Percentiles rank a stretch among this genome's conserved stretches.
phyloP scores from a whole-genome alignment of 1,139 yeast genomes.

The Saccharomyces hybrid region DNA sequence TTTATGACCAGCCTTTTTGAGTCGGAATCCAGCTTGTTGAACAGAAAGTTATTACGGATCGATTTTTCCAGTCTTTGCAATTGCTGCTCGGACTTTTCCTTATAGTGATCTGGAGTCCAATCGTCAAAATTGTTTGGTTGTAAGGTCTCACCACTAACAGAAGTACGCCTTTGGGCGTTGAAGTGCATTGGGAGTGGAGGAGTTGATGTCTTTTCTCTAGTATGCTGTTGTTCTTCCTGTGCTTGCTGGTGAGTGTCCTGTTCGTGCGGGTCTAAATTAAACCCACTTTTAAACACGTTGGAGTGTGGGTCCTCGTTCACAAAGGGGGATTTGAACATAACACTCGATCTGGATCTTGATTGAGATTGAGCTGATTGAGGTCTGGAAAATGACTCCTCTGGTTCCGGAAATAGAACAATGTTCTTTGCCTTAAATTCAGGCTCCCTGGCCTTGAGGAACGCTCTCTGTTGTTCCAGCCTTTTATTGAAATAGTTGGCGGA shows the following conservation, averaged over 20 bases:
- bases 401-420: conserved; percentile 42
- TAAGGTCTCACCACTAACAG: conserved; percentile 70
- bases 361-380: background rate
- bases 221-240: conserved; percentile 14
- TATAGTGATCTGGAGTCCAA: conserved; percentile 68
- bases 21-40: conserved; percentile 65
- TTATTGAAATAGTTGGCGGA: conserved; percentile 63
- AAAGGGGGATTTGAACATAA: conserved; percentile 55
- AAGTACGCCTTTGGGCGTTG: conserved; percentile 77
- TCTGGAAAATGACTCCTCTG: background rate
- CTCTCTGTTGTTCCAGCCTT: conserved; percentile 54
- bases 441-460: conserved; percentile 46
- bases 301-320: conserved; percentile 57
- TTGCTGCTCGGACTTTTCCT: conserved; percentile 55
- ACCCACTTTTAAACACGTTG: conserved; percentile 41
- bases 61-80: conserved; percentile 58
- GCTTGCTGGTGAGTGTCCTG: conserved; percentile 15
- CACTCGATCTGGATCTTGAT: conserved; percentile 13
- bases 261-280: conserved; percentile 39
- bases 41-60: conserved; percentile 74
- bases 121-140: conserved; percentile 44
- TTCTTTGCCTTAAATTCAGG: conserved; percentile 47
- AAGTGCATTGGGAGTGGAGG: conserved; percentile 44
- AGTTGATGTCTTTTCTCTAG: conserved; percentile 8
- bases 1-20: conserved; percentile 70